Evolutionary conservation across 2,329 filamentous ascomycete genomes (phyloP).

Genomic region (Colletotrichum agaves): DNA sequence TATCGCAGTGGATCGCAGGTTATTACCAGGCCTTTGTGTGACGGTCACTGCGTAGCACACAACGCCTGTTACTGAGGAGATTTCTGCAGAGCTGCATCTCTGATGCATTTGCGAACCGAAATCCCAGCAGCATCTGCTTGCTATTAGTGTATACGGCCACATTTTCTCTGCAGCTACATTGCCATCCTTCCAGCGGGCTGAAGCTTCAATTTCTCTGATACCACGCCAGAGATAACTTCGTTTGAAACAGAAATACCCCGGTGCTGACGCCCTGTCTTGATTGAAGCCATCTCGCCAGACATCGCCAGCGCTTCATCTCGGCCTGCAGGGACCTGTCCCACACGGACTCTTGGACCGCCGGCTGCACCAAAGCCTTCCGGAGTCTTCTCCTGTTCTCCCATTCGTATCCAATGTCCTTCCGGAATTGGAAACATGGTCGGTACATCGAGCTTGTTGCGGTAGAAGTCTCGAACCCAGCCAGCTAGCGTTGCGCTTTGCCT

Average conservation of each 20-base stretch:
- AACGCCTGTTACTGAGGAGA: neutral
- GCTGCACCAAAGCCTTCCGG: slow-evolving; percentile 30
- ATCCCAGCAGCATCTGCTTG: too few species aligned
- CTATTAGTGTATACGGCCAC: neutral
- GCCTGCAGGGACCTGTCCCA: slow-evolving; percentile 27
- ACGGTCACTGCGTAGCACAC: neutral
- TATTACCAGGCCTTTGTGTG: neutral
- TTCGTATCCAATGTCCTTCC: slow-evolving; percentile 6
- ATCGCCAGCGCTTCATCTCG: slow-evolving; percentile 25
- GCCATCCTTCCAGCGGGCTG: neutral
- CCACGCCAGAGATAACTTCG: slow-evolving; percentile 10
- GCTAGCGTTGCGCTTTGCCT: slow-evolving; percentile 21
- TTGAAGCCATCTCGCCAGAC: neutral
- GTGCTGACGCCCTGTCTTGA: slow-evolving; percentile 5
- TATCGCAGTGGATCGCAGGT: too few species aligned
- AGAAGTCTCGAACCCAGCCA: neutral
- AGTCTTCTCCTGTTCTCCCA: neutral
- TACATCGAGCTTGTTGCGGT: neutral
- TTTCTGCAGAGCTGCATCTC: too few species aligned
- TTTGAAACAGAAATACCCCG: slow-evolving; percentile 24
- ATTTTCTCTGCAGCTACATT: neutral
- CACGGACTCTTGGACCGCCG: slow-evolving; percentile 12
- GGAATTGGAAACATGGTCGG: slow-evolving; percentile 6
- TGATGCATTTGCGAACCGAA: too few species aligned
- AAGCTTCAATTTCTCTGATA: slow-evolving; percentile 2